Conservation (phyloP, 257 asterid genomes). For the Solanum paucissectum region DNA sequence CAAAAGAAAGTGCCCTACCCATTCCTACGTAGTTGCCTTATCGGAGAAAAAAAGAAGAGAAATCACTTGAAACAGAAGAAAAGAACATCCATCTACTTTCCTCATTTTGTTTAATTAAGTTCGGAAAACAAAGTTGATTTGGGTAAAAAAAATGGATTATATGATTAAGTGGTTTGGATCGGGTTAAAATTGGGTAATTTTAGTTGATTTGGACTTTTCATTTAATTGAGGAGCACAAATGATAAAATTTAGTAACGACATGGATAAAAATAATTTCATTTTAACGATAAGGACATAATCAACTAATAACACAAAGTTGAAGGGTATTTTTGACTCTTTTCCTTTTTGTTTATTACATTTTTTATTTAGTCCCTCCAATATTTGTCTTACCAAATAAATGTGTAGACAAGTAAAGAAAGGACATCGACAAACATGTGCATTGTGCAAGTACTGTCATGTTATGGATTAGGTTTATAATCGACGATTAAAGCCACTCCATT, state of each 20-base stretch:
- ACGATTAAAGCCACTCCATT: neutral
- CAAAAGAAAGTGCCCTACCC: neutral
- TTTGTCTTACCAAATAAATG: neutral
- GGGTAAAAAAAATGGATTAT: no score
- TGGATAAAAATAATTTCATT: no score
- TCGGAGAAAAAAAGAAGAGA: neutral
- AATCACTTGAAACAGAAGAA: neutral
- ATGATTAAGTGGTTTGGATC: neutral
- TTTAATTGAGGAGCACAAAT: rapidly evolving
- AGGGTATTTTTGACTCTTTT: no score
- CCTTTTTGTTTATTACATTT: neutral
- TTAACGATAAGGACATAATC: no score
- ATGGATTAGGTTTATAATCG: neutral
- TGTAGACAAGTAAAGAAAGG: neutral
- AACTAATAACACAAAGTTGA: no score
- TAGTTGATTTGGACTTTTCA: no score
- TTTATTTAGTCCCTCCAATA: neutral
- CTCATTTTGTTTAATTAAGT: neutral
- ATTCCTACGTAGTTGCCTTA: neutral
- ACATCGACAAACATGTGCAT: neutral
- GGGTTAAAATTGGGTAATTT: no score
- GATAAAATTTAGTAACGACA: neutral
- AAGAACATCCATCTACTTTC: neutral
- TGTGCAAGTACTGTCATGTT: neutral
- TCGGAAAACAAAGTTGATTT: no score